A percentile compares a stretch with the other conserved stretches of the same genome.
Conservation (phyloP, 2,329 filamentous ascomycete species). For the Fonsecaea monophora region DNA sequence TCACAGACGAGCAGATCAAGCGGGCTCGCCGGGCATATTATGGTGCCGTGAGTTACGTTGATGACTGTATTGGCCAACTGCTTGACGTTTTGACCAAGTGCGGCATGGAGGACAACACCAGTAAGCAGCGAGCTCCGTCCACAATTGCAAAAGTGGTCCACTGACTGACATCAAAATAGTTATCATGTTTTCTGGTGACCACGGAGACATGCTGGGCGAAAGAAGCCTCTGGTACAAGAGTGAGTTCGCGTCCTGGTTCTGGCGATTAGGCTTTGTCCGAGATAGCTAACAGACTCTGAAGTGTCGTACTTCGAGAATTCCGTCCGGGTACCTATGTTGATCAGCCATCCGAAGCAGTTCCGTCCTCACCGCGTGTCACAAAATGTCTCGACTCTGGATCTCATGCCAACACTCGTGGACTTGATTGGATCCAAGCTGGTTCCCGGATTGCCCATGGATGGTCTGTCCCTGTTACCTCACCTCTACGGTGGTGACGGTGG, state of each 20-base stretch:
- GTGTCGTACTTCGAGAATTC: slow-evolving; percentile 94
- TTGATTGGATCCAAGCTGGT: slow-evolving; percentile 75
- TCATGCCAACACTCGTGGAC: slow-evolving; percentile 87
- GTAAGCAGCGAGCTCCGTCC: slow-evolving; percentile 12
- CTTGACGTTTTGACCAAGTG: slow-evolving; percentile 79
- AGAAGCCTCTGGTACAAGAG: slow-evolving; percentile 91
- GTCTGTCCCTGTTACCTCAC: slow-evolving; percentile 80
- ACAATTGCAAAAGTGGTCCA: not conserved
- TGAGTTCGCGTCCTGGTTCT: not conserved
- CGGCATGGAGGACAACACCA: slow-evolving; percentile 78
- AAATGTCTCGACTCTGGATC: slow-evolving; percentile 89
- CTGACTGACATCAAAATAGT: slow-evolving; percentile 23
- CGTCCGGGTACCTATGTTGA: slow-evolving; percentile 83
- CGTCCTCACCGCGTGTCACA: slow-evolving; percentile 75
- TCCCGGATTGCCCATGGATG: slow-evolving; percentile 80
- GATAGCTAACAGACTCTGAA: not conserved
- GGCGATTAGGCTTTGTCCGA: not conserved
- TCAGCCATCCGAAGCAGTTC: slow-evolving; percentile 80
- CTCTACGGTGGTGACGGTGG: slow-evolving; percentile 65
- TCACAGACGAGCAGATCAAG: slow-evolving; percentile 85
- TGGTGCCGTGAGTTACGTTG: slow-evolving; percentile 89
- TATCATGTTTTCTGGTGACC: slow-evolving; percentile 89
- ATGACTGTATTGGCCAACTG: slow-evolving; percentile 87
- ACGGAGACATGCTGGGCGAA: slow-evolving; percentile 95
- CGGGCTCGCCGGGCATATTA: slow-evolving; percentile 88